These are phyloP conservation scores for Eucalyptus polyanthemos DNA, from an alignment of 345 rosid species.

Conservation along the genomic window DNA sequence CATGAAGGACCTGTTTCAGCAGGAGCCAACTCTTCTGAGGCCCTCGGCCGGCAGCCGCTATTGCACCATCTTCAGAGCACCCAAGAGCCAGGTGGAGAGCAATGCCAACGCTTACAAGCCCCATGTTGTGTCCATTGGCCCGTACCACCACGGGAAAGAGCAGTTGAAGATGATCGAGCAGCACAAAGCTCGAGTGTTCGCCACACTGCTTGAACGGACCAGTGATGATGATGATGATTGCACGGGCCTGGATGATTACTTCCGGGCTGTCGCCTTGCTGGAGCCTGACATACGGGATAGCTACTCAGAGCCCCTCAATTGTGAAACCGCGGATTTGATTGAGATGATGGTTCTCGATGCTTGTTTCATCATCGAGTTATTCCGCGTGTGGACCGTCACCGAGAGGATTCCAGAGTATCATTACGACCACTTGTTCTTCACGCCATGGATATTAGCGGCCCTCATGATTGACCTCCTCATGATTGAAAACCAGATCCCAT, in stretches of 20 bases:
- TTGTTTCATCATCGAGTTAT: not conserved
- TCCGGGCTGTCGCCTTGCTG: accelerated
- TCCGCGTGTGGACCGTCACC: accelerated
- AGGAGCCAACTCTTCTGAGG: too few relatives aligned
- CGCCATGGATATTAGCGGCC: too few relatives aligned
- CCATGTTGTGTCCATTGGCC: not conserved
- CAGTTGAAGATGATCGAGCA: not conserved
- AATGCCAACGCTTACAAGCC: not conserved
- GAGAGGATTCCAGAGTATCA: accelerated
- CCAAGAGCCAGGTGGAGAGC: not conserved
- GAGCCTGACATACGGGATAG: not conserved
- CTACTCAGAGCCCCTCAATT: not conserved
- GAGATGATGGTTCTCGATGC: not conserved
- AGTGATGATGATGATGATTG: not conserved
- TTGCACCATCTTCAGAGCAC: not conserved
- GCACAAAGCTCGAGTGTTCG: not conserved
- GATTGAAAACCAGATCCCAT: too few relatives aligned
- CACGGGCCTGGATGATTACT: not conserved
- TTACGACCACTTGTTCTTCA: too few relatives aligned
- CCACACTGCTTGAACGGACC: not conserved
- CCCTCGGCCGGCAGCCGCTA: accelerated
- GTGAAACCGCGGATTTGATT: not conserved
- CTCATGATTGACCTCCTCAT: too few relatives aligned
- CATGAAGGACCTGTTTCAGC: too few relatives aligned
- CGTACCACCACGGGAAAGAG: not conserved